phyloP scores from a whole-genome alignment of 2,329 filamentous ascomycete genomes.

The Cordyceps militaris region DNA sequence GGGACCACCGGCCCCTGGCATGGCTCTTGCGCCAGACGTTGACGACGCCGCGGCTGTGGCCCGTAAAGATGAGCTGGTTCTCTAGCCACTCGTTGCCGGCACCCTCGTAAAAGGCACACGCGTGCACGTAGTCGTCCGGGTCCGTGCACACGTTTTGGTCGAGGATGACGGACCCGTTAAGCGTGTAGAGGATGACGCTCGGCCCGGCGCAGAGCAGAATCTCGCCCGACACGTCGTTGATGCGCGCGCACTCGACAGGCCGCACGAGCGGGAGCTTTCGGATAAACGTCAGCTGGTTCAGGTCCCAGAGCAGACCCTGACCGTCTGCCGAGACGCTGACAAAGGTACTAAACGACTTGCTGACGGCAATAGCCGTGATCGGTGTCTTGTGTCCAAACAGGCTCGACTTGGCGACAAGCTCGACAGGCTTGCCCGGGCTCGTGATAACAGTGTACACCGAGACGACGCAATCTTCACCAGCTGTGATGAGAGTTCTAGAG shows the following conservation, averaged over 20 bases:
- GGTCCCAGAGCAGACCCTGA: slow-evolving; percentile 83
- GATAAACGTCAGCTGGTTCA: slow-evolving; percentile 84
- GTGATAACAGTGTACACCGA: slow-evolving; percentile 71
- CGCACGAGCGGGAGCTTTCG: slow-evolving; percentile 58
- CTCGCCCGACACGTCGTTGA: slow-evolving; percentile 88
- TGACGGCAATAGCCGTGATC: slow-evolving; percentile 75
- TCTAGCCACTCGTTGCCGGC: slow-evolving; percentile 87
- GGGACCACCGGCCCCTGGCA: slow-evolving; percentile 56
- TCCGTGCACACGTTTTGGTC: slow-evolving; percentile 70
- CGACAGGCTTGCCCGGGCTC: slow-evolving; percentile 59
- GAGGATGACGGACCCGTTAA: slow-evolving; percentile 79
- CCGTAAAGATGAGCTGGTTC: slow-evolving; percentile 79
- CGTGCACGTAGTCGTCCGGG: slow-evolving; percentile 68
- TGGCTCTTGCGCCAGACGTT: slow-evolving; percentile 64
- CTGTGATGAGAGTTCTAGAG: slow-evolving; percentile 83
- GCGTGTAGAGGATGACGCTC: slow-evolving; percentile 69
- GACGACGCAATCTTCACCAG: slow-evolving; percentile 85
- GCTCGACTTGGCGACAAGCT: slow-evolving; percentile 69
- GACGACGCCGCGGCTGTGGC: slow-evolving; percentile 75
- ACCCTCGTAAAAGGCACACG: slow-evolving; percentile 90
- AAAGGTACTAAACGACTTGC: slow-evolving; percentile 80
- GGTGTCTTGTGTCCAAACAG: slow-evolving; percentile 87
- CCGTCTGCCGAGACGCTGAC: slow-evolving; percentile 78
- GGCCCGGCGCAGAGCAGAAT: slow-evolving; percentile 77
- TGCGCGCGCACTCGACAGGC: slow-evolving; percentile 64